Evolutionary conservation across 768 basidiomycete species (phyloP).

Genomic region (Macrocybe gigantea): DNA sequence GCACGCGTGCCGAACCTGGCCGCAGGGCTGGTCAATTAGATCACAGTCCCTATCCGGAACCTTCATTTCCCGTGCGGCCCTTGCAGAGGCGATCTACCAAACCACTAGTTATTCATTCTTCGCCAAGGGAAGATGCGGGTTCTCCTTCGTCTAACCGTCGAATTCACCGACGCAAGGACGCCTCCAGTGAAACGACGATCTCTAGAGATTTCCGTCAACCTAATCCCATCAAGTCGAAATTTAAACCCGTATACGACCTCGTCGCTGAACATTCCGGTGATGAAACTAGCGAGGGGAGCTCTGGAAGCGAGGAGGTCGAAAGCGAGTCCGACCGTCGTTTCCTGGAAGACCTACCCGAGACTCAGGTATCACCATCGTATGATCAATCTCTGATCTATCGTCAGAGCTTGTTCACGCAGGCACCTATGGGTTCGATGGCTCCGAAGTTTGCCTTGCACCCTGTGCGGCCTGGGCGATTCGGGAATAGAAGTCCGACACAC

Average conservation of each 20-base stretch:
- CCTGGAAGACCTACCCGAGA: constrained; percentile 54
- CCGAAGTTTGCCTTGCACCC: constrained; percentile 56
- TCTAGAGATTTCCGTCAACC: too few relatives aligned
- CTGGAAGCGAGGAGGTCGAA: constrained; percentile 51
- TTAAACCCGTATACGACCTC: constrained; percentile 49
- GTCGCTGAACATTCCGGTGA: constrained; percentile 80
- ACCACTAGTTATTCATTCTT: constrained; percentile 10
- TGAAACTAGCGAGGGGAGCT: constrained; percentile 61
- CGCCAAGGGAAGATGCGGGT: too few relatives aligned
- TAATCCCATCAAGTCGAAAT: too few relatives aligned
- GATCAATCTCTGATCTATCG: constrained; percentile 68
- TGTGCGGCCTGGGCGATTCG: constrained; percentile 36
- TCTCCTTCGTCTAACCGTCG: too few relatives aligned
- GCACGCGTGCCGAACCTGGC: too few relatives aligned
- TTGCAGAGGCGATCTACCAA: constrained; percentile 13
- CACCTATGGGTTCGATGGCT: constrained; percentile 29
- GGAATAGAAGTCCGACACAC: constrained; percentile 7
- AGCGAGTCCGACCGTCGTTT: constrained; percentile 67
- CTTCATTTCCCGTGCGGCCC: constrained; percentile 23
- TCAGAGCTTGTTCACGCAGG: constrained; percentile 70
- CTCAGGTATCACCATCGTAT: constrained; percentile 67
- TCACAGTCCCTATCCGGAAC: constrained; percentile 11
- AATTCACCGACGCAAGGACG: too few relatives aligned
- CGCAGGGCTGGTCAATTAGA: too few relatives aligned
- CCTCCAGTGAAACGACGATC: too few relatives aligned